Base-by-base conservation (phyloP, 176 grass and related monocot genomes). In the Microstegium vimineum region DNA sequence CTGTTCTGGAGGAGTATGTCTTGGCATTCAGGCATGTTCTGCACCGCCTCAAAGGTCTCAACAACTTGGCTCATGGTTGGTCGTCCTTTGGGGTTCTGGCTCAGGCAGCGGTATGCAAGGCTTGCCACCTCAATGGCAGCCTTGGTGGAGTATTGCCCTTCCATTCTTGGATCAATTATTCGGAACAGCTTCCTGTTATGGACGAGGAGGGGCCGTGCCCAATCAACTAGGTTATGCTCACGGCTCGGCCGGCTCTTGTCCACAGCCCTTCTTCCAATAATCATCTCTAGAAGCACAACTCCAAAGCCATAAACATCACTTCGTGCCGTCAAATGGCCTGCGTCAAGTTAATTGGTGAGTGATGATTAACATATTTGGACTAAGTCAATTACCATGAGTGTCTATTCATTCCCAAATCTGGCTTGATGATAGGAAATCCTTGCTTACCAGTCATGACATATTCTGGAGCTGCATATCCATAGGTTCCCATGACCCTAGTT, bases 221-320 rank as follows among this genome's bases (percentile, higher is more conserved):
- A 98, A 72, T 95, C 95, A 47, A 98, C 93, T 26, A 98, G 85
- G 76, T 98, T 95, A 69, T 95, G 95, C 33, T 93, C 90, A 47
- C 90, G 90, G 63, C 62, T 91, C 1, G 90, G 92, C 3, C 92
- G 80, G 71, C 78, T 95, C 88, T 95, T 91, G 82, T 98, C 95
- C 71, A 98, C 84, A 77, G 95, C 90, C 62, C 85, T 94, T 61
- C 95, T 83, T 16, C 95, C 95, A 69, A 98, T 91, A 51, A 98
- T 79, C 84, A 98, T 93, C 86, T 98, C 95, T 0, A 98, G 85
- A 72, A 98, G 92, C 28, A 98, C 95, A 2, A 95, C 95, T 25
- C 95, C 95, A n/a, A 95, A 98, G 22, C 95, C 90, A 14, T 98
- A 98, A 51, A 98, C 95, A 32, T 98, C 95, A 18, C 95, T 98